Percentiles rank a stretch among this genome's conserved stretches.
Conservation (phyloP, 306 rosid species). For the Urtica urens region DNA sequence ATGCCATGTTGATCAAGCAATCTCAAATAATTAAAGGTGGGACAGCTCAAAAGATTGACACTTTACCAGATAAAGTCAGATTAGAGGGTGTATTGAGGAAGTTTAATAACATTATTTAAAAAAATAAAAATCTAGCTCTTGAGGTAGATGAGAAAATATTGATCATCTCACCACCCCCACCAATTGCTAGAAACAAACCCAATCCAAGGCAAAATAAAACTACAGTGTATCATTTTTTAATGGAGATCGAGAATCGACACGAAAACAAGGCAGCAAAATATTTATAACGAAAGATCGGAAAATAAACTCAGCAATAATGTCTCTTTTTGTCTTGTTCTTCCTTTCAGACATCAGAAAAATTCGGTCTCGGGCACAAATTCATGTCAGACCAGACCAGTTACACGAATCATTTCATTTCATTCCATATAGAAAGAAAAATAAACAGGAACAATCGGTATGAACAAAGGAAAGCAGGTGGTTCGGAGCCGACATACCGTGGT, state of each 20-base stretch:
- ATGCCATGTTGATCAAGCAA: slow-evolving; percentile 51
- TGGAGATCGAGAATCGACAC: slow-evolving; percentile 44
- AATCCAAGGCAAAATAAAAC: not conserved
- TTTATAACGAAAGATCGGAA: not conserved
- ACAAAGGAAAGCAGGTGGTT: no score
- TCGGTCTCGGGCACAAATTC: no score
- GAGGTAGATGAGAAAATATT: slow-evolving; percentile 2
- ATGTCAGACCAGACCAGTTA: no score
- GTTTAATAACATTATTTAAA: not conserved
- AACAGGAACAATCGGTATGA: no score
- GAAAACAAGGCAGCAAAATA: slow-evolving; percentile 83
- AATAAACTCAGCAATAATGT: slow-evolving; percentile 28
- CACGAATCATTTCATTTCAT: no score
- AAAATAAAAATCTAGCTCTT: not conserved
- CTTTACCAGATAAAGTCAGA: slow-evolving; percentile 40
- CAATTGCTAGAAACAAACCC: not conserved
- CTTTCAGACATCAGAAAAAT: slow-evolving; percentile 89
- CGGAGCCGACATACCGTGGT: no score
- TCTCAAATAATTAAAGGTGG: not conserved
- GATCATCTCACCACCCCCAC: not conserved
- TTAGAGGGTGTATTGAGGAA: slow-evolving; percentile 13
- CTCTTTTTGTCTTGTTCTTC: slow-evolving; percentile 31
- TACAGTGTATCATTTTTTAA: slow-evolving; percentile 13
- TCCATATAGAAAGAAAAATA: no score
- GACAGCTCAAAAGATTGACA: not conserved